Evolutionary conservation across 371 early-diverging fungal genomes (phyloP).

Genomic region (Saksenaea vasiformis): DNA sequence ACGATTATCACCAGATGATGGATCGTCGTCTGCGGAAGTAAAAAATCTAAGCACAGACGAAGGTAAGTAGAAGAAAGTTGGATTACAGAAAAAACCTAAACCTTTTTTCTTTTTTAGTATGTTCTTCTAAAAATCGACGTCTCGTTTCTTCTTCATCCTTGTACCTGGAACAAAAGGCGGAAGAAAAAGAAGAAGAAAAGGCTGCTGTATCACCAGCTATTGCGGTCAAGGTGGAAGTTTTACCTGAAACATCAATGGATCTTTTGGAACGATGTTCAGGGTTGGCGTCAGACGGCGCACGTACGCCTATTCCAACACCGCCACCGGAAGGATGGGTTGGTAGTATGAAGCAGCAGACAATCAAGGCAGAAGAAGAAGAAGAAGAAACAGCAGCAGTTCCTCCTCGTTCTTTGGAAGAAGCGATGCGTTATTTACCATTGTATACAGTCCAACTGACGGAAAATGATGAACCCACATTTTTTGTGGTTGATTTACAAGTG

Average conservation of each 20-base stretch:
- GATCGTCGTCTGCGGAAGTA: neutral
- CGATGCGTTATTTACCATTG: constrained; percentile 61
- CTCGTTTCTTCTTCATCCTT: constrained; percentile 28
- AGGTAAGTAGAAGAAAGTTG: neutral
- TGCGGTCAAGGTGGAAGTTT: constrained; percentile 1
- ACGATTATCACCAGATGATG: neutral
- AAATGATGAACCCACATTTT: constrained; percentile 35
- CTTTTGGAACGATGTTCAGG: constrained; percentile 12
- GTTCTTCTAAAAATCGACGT: constrained; percentile 31
- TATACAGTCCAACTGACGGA: constrained; percentile 67
- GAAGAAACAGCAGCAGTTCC: neutral
- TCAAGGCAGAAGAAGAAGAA: constrained; percentile 35
- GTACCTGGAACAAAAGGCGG: constrained; percentile 13
- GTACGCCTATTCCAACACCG: constrained; percentile 50
- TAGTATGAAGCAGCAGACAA: constrained; percentile 23
- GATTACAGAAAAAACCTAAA: neutral
- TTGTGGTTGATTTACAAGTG: constrained; percentile 71
- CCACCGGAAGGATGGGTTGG: constrained; percentile 37
- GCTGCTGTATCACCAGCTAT: neutral
- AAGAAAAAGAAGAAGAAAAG: neutral
- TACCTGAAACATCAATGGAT: neutral
- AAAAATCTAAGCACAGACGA: neutral
- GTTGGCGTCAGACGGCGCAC: constrained; percentile 37
- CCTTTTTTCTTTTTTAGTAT: neutral
- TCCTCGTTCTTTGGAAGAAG: constrained; percentile 22